Evolutionary conservation across 129 eudicot species (phyloP).

Genomic region (Rutidosis leptorrhynchoides): DNA sequence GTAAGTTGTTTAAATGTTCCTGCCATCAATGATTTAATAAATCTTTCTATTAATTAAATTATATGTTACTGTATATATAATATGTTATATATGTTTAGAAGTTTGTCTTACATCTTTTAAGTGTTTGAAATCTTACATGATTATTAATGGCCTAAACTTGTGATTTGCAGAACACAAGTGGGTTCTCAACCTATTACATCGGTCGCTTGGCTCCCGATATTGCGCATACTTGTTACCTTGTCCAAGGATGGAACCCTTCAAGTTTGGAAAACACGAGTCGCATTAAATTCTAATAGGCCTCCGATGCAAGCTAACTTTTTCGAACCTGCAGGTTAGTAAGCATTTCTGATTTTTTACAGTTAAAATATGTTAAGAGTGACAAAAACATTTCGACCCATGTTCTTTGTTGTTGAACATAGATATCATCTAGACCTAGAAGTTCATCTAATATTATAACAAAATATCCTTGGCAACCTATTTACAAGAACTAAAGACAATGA

Average conservation of each 20-base stretch:
- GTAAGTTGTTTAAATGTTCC: constrained; percentile 39
- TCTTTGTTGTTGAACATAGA: neutral
- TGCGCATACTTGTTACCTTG: constrained; percentile 80
- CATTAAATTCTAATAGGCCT: constrained; percentile 63
- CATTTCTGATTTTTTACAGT: neutral
- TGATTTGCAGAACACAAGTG: constrained; percentile 77
- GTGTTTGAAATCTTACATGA: constrained; percentile 1
- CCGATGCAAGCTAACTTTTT: constrained; percentile 91
- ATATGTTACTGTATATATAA: too few relatives aligned
- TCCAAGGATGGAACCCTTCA: constrained; percentile 95
- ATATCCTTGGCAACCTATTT: neutral
- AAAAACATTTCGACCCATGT: neutral
- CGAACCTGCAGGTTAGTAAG: constrained; percentile 89
- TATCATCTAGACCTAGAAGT: neutral
- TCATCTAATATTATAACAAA: constrained; percentile 7
- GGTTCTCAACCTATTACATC: constrained; percentile 98
- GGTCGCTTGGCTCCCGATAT: constrained; percentile 78
- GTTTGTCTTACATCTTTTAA: constrained; percentile 1
- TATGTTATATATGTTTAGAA: neutral
- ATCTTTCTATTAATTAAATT: neutral
- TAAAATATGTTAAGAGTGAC: neutral
- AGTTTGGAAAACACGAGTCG: constrained; percentile 89
- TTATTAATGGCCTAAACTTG: neutral
- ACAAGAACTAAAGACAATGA: neutral
- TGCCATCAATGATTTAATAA: neutral